Percentiles rank a stretch among this genome's conserved stretches.
Conservation (phyloP, 805 yeast genomes). For the Starmerella bombi region DNA sequence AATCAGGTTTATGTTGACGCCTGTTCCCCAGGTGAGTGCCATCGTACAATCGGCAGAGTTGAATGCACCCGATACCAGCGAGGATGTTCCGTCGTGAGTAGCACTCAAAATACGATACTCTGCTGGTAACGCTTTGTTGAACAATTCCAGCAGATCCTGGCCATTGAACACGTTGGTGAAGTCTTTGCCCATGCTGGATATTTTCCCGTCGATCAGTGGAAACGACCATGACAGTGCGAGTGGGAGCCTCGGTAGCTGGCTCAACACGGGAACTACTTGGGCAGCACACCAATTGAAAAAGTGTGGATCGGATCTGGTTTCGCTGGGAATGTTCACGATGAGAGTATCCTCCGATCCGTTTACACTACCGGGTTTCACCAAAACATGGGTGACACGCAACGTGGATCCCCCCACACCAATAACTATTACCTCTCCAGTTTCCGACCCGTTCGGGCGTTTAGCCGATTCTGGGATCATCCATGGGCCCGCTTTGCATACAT, state of each 20-base stretch:
- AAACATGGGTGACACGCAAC: conserved; percentile 13
- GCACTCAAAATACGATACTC: conserved; percentile 4
- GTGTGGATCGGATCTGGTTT: conserved; percentile 4
- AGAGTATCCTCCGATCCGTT: not conserved
- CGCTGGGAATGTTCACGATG: conserved; percentile 6
- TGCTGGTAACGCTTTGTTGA: conserved; percentile 11
- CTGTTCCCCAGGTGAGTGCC: conserved; percentile 23
- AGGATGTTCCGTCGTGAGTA: conserved; percentile 21
- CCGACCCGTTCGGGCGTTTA: conserved; percentile 5
- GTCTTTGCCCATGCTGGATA: conserved; percentile 21
- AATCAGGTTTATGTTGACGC: conserved; percentile 16
- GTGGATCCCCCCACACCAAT: conserved; percentile 23
- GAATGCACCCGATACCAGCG: conserved; percentile 18
- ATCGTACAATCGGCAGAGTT: conserved; percentile 9
- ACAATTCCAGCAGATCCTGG: conserved; percentile 4
- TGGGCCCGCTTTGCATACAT: conserved; percentile 11
- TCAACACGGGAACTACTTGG: conserved; percentile 5
- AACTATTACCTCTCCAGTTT: conserved; percentile 14
- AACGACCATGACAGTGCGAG: conserved; percentile 22
- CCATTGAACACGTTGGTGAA: conserved; percentile 11
- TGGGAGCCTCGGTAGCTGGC: not conserved
- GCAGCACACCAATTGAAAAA: conserved; percentile 17
- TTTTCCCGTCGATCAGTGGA: conserved; percentile 17
- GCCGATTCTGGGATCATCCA: conserved; percentile 17
- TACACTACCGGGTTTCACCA: not conserved